A percentile compares a stretch with the other conserved stretches of the same genome.
These are phyloP conservation scores for Adansonia grandidieri DNA, from an alignment of 441 rosid species.

Conservation along the genomic window DNA sequence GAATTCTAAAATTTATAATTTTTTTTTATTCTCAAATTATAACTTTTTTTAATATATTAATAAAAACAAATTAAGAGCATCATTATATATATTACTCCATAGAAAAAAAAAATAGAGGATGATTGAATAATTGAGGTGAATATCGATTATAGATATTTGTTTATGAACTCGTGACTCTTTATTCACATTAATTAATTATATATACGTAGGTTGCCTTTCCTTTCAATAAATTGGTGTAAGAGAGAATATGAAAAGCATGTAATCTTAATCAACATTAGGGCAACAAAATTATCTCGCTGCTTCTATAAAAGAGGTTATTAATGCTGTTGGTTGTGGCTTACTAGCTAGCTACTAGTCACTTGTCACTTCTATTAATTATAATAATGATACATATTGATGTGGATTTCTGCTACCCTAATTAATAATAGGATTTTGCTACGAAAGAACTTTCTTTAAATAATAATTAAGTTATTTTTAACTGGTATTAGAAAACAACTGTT, in stretches of 20 bases:
- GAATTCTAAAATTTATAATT: too few relatives aligned
- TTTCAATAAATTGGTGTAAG: background rate
- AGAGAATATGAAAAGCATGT: background rate
- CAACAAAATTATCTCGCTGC: background rate
- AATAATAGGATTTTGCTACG: background rate
- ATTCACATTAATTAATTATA: background rate
- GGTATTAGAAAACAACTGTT: too few relatives aligned
- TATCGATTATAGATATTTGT: background rate
- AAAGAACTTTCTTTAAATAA: background rate
- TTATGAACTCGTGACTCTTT: background rate
- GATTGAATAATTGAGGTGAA: too few relatives aligned
- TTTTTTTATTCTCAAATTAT: too few relatives aligned
- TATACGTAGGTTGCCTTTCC: background rate
- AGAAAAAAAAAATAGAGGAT: too few relatives aligned
- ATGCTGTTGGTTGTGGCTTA: slow-evolving; percentile 15
- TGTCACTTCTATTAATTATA: background rate
- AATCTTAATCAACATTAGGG: slow-evolving; percentile 11
- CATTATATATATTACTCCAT: too few relatives aligned
- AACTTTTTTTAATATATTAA: too few relatives aligned
- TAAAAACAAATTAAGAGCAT: too few relatives aligned
- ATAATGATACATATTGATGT: background rate
- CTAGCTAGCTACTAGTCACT: background rate
- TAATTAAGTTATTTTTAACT: too few relatives aligned
- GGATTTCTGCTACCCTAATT: background rate
- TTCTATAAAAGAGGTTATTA: slow-evolving; percentile 7